Evolutionary conservation across 345 rosid species (phyloP).

Genomic region (Carallia pectinifolia): DNA sequence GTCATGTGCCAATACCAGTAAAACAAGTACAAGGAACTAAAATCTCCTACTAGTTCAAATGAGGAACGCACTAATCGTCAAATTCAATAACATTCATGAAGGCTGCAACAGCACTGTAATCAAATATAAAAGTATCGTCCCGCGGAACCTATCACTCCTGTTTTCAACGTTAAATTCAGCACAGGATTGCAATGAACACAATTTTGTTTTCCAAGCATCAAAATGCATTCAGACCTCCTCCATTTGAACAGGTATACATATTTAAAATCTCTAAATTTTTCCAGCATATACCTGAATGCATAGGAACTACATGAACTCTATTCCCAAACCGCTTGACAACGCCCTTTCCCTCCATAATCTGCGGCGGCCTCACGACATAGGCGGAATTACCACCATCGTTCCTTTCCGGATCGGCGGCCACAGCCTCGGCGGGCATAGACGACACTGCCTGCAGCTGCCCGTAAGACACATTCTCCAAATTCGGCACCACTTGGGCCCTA

Average conservation of each 20-base stretch:
- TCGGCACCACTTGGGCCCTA: conserved; percentile 33
- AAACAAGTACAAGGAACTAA: too few relatives aligned
- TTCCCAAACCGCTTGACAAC: conserved; percentile 74
- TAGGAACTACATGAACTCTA: conserved; percentile 71
- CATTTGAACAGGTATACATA: too few relatives aligned
- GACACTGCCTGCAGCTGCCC: conserved; percentile 90
- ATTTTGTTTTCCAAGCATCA: background rate
- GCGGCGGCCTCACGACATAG: conserved; percentile 69
- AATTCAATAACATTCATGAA: too few relatives aligned
- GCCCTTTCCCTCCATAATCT: conserved; percentile 81
- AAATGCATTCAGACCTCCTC: too few relatives aligned
- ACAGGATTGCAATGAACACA: background rate
- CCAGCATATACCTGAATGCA: conserved; percentile 73
- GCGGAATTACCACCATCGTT: conserved; percentile 44
- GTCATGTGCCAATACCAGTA: too few relatives aligned
- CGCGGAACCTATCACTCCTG: background rate
- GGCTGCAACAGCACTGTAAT: too few relatives aligned
- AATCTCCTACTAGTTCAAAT: too few relatives aligned
- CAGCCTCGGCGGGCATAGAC: conserved; percentile 57
- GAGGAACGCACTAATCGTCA: too few relatives aligned
- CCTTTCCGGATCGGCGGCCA: conserved; percentile 50
- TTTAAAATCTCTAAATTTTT: too few relatives aligned
- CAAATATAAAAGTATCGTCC: too few relatives aligned
- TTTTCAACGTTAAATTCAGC: background rate
- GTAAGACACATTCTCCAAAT: conserved; percentile 48